These are phyloP conservation scores for Acanthamoeba royreba DNA, from an alignment of 208 protist genomes.

Conservation along the genomic window DNA sequence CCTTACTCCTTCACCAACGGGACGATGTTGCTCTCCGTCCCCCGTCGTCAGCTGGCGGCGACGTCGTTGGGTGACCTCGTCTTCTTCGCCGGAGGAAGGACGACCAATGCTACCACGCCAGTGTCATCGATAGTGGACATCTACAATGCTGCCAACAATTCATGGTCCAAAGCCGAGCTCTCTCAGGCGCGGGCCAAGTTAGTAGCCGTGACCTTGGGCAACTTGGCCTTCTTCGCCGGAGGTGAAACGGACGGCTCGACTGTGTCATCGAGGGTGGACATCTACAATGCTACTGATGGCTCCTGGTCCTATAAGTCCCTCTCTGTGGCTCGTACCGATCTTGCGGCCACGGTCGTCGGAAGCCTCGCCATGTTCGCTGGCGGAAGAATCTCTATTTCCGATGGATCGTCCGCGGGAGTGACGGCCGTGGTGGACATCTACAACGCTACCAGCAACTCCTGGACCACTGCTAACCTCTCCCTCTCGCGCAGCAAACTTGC, in stretches of 20 bases:
- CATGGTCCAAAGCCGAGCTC: no score
- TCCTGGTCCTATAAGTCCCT: not conserved
- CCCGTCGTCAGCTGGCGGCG: not conserved
- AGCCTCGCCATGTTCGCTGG: not conserved
- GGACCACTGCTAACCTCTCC: not conserved
- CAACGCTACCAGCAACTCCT: not conserved
- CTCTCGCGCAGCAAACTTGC: not conserved
- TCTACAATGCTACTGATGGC: not conserved
- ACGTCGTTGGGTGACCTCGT: not conserved
- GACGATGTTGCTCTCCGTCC: not conserved
- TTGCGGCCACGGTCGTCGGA: not conserved
- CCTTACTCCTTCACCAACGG: no score
- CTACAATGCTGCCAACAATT: not conserved
- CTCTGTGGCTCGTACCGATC: not conserved
- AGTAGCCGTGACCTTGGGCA: no score
- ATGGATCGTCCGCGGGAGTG: no score
- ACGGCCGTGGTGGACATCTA: not conserved
- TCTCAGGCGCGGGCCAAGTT: no score
- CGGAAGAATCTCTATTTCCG: not conserved
- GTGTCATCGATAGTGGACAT: not conserved
- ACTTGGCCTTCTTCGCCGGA: not conserved
- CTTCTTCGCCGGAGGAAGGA: no score
- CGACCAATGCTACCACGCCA: not conserved
- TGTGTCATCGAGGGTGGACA: not conserved
- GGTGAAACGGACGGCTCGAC: not conserved